A percentile compares a stretch with the other conserved stretches of the same genome.
phyloP scores from a whole-genome alignment of 2,329 filamentous ascomycete species.

The Pseudocercospora vitis region DNA sequence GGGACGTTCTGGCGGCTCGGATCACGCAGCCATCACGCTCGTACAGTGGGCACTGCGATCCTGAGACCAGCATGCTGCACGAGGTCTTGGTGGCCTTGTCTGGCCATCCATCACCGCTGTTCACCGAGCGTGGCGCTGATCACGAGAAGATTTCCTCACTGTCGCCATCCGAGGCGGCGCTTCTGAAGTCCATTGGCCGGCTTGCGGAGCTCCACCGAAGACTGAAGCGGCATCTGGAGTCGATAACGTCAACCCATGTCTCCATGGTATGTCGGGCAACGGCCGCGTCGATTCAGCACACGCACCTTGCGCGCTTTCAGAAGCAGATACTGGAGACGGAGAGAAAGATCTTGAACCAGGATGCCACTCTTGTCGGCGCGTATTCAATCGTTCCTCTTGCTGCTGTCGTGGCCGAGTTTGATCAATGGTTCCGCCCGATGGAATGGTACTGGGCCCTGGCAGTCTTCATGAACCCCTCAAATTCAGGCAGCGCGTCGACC shows the following conservation, averaged over 20 bases:
- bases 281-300: conserved; percentile 71
- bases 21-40: not conserved
- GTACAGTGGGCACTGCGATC: not conserved
- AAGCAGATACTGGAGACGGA: conserved; percentile 83
- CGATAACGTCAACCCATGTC: conserved; percentile 68
- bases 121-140: conserved; percentile 50
- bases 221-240: conserved; percentile 65
- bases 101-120: conserved; percentile 86
- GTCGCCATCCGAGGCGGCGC: conserved; percentile 77
- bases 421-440: conserved; percentile 79
- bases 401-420: conserved; percentile 77
- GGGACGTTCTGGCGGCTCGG: not conserved
- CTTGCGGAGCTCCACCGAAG: conserved; percentile 76
- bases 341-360: conserved; percentile 69
- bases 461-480: conserved; percentile 61
- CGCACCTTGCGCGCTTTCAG: conserved; percentile 79
- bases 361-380: conserved; percentile 79
- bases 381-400: conserved; percentile 93
- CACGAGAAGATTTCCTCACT: conserved; percentile 46
- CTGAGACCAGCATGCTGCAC: conserved; percentile 73
- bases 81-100: conserved; percentile 96
- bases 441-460: conserved; percentile 80
- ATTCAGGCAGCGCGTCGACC: conserved; percentile 5
- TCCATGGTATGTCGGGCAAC: conserved; percentile 87
- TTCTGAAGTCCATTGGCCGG: conserved; percentile 73